Base-by-base conservation (phyloP, 192 early-diverging fungal genomes). In the Mortierella claussenii region DNA sequence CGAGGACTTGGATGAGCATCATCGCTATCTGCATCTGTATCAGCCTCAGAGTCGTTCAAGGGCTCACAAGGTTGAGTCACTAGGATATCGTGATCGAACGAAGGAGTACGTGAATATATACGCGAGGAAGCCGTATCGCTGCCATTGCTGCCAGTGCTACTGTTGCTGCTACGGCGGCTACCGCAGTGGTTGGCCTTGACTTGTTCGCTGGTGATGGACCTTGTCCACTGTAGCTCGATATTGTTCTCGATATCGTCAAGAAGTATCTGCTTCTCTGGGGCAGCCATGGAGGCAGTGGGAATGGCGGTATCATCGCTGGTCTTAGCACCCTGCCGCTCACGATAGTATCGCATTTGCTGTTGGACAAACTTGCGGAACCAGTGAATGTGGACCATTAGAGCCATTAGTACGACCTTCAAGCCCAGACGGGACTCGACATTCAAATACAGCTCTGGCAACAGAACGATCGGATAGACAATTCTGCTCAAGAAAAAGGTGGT, bases 281-380 rank as follows among this genome's bases (percentile, higher is more conserved):
- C 18, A 1, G 18, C 30, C 2, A n/a, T 26, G 8, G 26, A 17
- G 3, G 17, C 50, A 23, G 30, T 6, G 8, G 47, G 21, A 1
- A 26, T 20, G 6, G 47, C 5, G 5, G 5, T 26, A 17, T 17
- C 27, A n/a, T 53, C 26, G 18, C 4, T 31, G 10, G 20, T 11
- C 1, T 36, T 12, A 18, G 30, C 50, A 23, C 56, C 44, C 10
- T 56, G 28, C 42, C 59, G 51, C 23, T 47, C 59, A n/a, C 36
- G 56, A 37, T 67, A 37, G 31, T 67, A 67, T 10, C 73, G 64
- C 13, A 67, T 17, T 20, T 76, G 73, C 27, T 76, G 73, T 21
- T 76, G 64, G 37, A 76, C 37, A 51, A 76, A 76, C 50, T 67
- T 66, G 3, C 54, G 17, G 59, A 76, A 67, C 73, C 73, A 76